Base-by-base conservation (phyloP, 257 asterid species). In the Solanum sparsipilum region DNA sequence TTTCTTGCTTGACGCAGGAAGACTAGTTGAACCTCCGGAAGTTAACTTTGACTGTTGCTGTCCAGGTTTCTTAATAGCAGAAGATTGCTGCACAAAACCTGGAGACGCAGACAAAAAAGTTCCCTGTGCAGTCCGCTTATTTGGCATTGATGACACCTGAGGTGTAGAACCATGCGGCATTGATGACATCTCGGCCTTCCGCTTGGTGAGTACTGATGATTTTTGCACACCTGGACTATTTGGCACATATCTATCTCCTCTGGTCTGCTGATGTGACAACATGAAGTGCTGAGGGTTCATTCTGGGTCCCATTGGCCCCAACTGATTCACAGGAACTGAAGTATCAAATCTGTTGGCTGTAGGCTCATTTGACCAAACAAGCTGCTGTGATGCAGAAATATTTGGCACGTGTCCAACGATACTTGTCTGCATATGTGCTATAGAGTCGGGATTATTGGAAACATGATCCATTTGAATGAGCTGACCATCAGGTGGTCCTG, bases 121-220 rank as follows among this genome's bases (percentile, higher is more conserved):
- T 86, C 87, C 75, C 48, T 90, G 96, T 6, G 91, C 89, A 72
- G 90, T 91, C 44, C 94, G 95, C 90, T 93, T 96, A 90, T 90
- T 91, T 83, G 95, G 92, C 88, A 91, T 67, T 13, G 87, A 36
- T 38, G 89, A 86, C 68, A 85, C 93, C 93, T 90, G 94, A 88
- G 93, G 88, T 68, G 86, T 31, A 85, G 93, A 87, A 87, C 16
- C 87, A 87, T 78, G 88, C 21, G 25, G 38, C 86, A 85, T 20
- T 60, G 90, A 89, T 84, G 91, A 96, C 89, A 87, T 63, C 84
- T 94, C 98, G 88, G 98, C 98, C 93, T 97, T 97, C 73, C 99
- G 89, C 89, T 97, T 97, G 41, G 87, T 88, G 4, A 96, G 94
- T 78, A 90, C 79, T 44, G 93, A 90, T 72, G 93, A 68, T 29